Conservation (phyloP, 768 basidiomycete genomes). For the Phylloporus sp. region DNA sequence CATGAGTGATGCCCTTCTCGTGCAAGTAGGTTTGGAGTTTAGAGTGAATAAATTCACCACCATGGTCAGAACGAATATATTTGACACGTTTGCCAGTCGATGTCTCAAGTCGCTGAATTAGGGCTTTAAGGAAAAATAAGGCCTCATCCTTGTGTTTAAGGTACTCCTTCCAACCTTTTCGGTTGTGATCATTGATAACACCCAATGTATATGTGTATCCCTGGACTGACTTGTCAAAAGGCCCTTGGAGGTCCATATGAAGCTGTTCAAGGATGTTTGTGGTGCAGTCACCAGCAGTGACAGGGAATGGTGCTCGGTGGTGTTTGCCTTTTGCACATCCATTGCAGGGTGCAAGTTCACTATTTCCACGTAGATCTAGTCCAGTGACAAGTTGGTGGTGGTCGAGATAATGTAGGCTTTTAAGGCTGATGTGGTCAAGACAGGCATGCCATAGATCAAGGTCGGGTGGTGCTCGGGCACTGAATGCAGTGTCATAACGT, state of each 20-base stretch:
- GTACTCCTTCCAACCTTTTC: conserved; percentile 12
- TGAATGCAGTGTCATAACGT: neutral
- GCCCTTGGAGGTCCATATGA: neutral
- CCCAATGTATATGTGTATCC: conserved; percentile 6
- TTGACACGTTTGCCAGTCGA: neutral
- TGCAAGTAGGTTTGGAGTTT: neutral
- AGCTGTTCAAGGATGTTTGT: neutral
- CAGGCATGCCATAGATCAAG: conserved; percentile 8
- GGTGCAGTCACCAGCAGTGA: neutral
- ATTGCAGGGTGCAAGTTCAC: conserved; percentile 2
- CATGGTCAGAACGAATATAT: neutral
- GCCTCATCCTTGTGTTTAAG: conserved; percentile 7
- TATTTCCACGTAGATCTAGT: conserved; percentile 3
- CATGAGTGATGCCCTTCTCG: neutral
- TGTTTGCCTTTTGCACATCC: conserved; percentile 10
- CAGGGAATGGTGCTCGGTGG: conserved; percentile 5
- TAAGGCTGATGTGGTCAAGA: conserved; percentile 7
- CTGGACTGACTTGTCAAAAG: conserved; percentile 2
- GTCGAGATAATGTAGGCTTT: conserved; percentile 1
- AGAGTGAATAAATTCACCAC: neutral
- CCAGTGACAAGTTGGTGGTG: conserved; percentile 4
- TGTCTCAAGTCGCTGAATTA: neutral
- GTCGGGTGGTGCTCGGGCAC: neutral
- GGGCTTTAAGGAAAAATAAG: neutral
- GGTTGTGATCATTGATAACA: conserved; percentile 5